Conservation (phyloP, 1,284 basidiomycete genomes). For the Agroathelia rolfsii region DNA sequence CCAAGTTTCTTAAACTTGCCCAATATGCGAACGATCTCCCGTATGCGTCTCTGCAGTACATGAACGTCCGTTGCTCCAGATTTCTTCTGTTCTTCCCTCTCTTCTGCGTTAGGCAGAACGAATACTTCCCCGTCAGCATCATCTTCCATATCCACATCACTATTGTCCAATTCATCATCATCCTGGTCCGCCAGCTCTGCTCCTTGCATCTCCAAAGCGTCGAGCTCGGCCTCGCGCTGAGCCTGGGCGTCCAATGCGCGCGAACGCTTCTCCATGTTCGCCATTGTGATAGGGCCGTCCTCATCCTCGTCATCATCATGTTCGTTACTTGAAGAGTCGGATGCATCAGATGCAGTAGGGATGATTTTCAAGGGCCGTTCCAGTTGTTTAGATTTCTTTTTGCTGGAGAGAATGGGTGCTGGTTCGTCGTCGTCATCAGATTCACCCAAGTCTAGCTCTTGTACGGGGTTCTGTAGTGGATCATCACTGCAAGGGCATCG, state of each 20-base stretch:
- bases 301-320: constrained; percentile 39
- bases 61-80: constrained; percentile 71
- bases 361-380: constrained; percentile 40
- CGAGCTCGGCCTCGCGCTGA: constrained; percentile 58
- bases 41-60: constrained; percentile 81
- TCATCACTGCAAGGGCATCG: constrained; percentile 23
- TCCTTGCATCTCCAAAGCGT: constrained; percentile 55
- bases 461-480: constrained; percentile 36
- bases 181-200: constrained; percentile 35
- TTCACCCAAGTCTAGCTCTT: constrained; percentile 63
- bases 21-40: constrained; percentile 78
- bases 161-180: constrained; percentile 40
- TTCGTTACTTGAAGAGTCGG: constrained; percentile 26
- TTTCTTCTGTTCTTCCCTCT: constrained; percentile 72
- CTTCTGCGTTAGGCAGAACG: constrained; percentile 72
- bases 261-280: constrained; percentile 70
- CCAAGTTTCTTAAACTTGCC: constrained; percentile 62
- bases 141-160: constrained; percentile 48
- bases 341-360: constrained; percentile 36
- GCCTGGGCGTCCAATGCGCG: constrained; percentile 60
- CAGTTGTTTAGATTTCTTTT: constrained; percentile 44
- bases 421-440: constrained; percentile 50
- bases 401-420: constrained; percentile 18
- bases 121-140: constrained; percentile 53
- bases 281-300: constrained; percentile 55